Evolutionary conservation across 2,329 filamentous ascomycete genomes (phyloP), one percentile per base, ranked within the genome.

Genomic region (Aaosphaeria arxii): DNA sequence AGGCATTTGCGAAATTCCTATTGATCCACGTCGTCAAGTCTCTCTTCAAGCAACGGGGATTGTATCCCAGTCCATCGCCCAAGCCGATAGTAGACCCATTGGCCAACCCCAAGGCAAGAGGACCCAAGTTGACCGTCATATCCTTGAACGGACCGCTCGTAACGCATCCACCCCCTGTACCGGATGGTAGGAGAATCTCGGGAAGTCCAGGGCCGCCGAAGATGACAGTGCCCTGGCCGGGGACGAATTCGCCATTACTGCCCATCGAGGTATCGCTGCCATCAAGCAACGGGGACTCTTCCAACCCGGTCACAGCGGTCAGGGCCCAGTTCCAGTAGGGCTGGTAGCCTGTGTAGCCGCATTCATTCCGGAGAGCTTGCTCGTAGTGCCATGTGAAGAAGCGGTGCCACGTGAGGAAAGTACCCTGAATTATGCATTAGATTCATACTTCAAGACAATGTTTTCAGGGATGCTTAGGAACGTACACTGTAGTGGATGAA

Each of bases 91-190:
- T n/a, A 2, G 39, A n/a, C 24, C 11, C 11, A 4, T 40, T 40
- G 2, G 24, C 24, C 4, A 70, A 58, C 5, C 65, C 66, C 29
- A 40, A 17, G 39, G 11, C 30, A 32, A 48, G 40, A 29, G 58
- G 62, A 51, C 65, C 64, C n/a, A 68, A 54, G 39, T 68, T 68
- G 4, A 68, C 57, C 11, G 52, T 54, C 58, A 63, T 61, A 40
- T 62, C 56, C 43, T 65, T 74, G 67, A 82, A 82, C 0, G 79
- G 80, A 0, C 80, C 80, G 0, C 62, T 70, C 6, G 60, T 66
- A 5, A 84, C 74, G 58, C 80, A 84, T 2, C 81, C 81, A 30
- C 81, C 81, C 6, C 81, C 81, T 0, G 73, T 69, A 13, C 79
- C 81, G 0, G 74, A 73, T 0, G 75, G 79, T 30, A 76, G 65